Conservation (phyloP, 768 basidiomycete species). For the Trametes cinnabarina region DNA sequence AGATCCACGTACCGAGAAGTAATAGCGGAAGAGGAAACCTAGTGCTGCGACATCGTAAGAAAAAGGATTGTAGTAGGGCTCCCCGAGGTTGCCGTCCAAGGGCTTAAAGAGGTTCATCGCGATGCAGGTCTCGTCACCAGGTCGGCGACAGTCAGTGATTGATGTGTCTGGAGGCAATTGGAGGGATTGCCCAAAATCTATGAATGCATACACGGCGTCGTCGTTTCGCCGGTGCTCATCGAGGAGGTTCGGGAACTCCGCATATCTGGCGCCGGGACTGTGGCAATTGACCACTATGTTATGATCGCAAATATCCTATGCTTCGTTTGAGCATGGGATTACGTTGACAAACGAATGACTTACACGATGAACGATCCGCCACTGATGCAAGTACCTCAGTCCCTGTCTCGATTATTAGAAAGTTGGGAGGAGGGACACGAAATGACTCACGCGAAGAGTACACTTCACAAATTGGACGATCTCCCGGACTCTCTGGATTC, state of each 20-base stretch:
- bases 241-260: not conserved
- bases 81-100: not conserved
- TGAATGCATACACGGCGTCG: not conserved
- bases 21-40: not conserved
- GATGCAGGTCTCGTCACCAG: not conserved
- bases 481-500: too few species aligned
- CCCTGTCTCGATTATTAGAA: not conserved
- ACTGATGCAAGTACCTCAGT: not conserved
- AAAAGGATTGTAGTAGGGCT: conserved; percentile 5
- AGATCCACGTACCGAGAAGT: not conserved
- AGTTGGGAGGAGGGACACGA: not conserved
- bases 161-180: not conserved
- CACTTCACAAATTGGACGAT: too few species aligned
- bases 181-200: not conserved
- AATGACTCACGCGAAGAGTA: not conserved
- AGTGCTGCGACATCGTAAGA: conserved; percentile 3
- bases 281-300: not conserved
- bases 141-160: not conserved
- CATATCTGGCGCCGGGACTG: not conserved
- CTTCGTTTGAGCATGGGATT: too few species aligned
- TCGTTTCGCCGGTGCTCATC: not conserved
- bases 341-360: not conserved
- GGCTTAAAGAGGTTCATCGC: not conserved
- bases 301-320: not conserved
- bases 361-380: not conserved